phyloP scores from a whole-genome alignment of 2,329 filamentous ascomycete species.

The Colletotrichum simmondsii region DNA sequence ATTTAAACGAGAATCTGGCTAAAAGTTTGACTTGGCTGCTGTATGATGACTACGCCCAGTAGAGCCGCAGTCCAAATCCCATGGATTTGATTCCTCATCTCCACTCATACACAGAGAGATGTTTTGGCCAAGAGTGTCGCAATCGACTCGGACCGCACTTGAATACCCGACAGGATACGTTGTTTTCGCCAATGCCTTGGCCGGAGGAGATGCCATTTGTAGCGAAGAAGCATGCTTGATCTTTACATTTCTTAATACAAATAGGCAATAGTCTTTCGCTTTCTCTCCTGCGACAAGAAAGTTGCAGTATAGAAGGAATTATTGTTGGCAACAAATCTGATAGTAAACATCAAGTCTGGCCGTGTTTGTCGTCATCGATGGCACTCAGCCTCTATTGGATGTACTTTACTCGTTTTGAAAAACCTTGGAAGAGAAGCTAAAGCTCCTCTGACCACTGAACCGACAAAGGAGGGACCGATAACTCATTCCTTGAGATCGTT shows the following conservation, averaged over 20 bases:
- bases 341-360: too few relatives aligned
- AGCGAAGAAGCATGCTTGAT: too few relatives aligned
- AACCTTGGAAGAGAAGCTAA: not conserved
- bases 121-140: not conserved
- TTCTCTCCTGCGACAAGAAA: too few relatives aligned
- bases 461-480: not conserved
- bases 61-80: slow-evolving; percentile 6
- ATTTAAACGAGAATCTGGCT: not conserved
- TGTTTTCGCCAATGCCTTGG: not conserved
- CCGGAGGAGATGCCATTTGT: not conserved
- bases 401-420: not conserved
- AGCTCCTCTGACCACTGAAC: not conserved
- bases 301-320: too few relatives aligned
- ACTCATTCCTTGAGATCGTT: not conserved
- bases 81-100: not conserved
- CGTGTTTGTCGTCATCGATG: not conserved
- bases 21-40: slow-evolving; percentile 12
- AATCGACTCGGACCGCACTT: slow-evolving; percentile 10
- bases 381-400: not conserved
- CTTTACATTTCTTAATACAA: too few relatives aligned
- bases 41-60: slow-evolving; percentile 15
- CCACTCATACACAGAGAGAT: not conserved
- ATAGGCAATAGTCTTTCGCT: too few relatives aligned
- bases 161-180: not conserved
- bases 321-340: too few relatives aligned